These are phyloP conservation scores for Alisma plantagoaquatica DNA, from an alignment of 106 monocot species.

Conservation along the genomic window DNA sequence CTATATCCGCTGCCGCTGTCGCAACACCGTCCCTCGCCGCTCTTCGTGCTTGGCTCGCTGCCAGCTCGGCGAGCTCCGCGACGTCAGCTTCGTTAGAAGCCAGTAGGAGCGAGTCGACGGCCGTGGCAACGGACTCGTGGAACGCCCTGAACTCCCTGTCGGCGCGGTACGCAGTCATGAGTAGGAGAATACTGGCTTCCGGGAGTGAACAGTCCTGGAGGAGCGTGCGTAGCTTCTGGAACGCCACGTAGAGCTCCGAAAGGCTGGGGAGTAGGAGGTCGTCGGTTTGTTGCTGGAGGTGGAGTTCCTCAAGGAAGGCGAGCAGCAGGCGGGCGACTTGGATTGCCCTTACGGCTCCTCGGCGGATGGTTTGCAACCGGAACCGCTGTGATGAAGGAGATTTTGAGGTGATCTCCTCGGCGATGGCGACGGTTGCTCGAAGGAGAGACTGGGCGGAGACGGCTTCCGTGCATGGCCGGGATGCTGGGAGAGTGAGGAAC, in stretches of 20 bases:
- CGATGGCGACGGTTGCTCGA: constrained; percentile 23
- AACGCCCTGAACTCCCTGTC: constrained; percentile 36
- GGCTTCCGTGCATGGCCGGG: constrained; percentile 11
- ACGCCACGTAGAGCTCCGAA: constrained; percentile 57
- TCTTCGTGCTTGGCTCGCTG: constrained; percentile 44
- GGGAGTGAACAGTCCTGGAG: constrained; percentile 33
- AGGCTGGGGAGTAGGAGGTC: constrained; percentile 22
- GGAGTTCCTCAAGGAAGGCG: constrained; percentile 28
- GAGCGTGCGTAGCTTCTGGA: constrained; percentile 46
- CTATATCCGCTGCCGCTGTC: constrained; percentile 22
- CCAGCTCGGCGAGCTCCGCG: constrained; percentile 33
- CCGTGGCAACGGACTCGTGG: constrained; percentile 34
- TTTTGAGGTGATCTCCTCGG: constrained; percentile 16
- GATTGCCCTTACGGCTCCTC: constrained; percentile 16
- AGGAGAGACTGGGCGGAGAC: constrained; percentile 36
- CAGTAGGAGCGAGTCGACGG: constrained; percentile 47
- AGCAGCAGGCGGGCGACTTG: constrained; percentile 26
- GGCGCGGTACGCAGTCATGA: constrained; percentile 39
- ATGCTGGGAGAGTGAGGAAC: constrained; percentile 2
- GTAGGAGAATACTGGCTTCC: constrained; percentile 44
- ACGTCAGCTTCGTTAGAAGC: neutral
- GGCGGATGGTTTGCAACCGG: constrained; percentile 9
- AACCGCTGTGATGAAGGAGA: no score
- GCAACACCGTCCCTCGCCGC: neutral
- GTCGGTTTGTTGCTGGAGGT: neutral